Evolutionary conservation across 2,329 filamentous ascomycete species (phyloP).

Genomic region (Lecanicillium sp.): DNA sequence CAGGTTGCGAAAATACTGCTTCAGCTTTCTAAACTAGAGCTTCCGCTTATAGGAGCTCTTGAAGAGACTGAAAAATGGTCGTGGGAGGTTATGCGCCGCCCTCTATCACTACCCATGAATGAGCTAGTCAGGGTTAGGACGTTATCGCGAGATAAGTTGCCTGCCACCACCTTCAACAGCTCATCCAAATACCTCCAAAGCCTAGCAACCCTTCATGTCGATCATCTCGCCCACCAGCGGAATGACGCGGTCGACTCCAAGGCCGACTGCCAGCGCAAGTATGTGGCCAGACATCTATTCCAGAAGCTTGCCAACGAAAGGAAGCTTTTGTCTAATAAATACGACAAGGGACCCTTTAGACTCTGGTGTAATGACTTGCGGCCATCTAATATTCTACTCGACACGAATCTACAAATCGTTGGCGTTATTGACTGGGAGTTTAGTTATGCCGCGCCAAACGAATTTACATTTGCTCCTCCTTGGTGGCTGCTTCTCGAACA

Average conservation of each 20-base stretch:
- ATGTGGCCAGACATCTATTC: background rate
- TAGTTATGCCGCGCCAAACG: background rate
- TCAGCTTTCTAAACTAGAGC: background rate
- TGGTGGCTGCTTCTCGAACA: slow-evolving; percentile 2
- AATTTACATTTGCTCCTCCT: background rate
- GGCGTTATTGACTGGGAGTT: background rate
- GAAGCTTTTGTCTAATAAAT: too few relatives aligned
- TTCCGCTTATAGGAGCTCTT: background rate
- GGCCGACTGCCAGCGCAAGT: background rate
- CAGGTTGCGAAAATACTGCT: slow-evolving; percentile 6
- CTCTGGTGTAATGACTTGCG: slow-evolving; percentile 1
- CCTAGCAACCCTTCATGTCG: background rate
- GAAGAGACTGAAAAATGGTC: background rate
- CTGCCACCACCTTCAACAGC: background rate
- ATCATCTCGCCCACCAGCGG: background rate
- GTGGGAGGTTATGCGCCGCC: background rate
- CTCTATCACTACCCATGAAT: background rate
- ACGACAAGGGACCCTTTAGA: background rate
- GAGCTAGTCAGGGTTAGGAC: background rate
- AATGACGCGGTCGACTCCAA: background rate
- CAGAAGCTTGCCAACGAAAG: too few relatives aligned
- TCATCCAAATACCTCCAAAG: background rate
- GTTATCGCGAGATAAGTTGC: background rate
- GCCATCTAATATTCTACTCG: background rate
- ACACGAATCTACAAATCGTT: background rate